A percentile compares a stretch with the other conserved stretches of the same genome.
phyloP scores from a whole-genome alignment of 75 land plant species.

The Cryptomeria japonica region DNA sequence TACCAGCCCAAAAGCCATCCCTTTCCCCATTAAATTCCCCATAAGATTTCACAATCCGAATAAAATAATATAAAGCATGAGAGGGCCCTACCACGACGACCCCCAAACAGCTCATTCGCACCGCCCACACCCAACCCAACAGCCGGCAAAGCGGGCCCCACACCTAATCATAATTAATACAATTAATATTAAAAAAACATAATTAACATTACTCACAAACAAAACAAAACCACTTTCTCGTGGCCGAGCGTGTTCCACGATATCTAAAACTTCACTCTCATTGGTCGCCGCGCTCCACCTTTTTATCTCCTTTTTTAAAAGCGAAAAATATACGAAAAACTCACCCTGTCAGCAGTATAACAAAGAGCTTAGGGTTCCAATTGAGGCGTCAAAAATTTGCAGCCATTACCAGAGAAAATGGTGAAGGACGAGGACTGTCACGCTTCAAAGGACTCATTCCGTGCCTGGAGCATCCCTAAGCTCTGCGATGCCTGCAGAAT shows the following conservation, averaged over 20 bases:
- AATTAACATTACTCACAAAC: background rate
- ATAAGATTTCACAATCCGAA: background rate
- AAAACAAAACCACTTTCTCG: background rate
- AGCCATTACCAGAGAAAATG: background rate
- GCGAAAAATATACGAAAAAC: background rate
- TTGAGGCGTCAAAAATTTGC: background rate
- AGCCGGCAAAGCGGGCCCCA: background rate
- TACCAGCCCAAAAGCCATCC: background rate
- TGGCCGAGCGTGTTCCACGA: conserved; percentile 9
- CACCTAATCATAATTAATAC: background rate
- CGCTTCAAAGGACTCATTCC: background rate
- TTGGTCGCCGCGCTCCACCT: background rate
- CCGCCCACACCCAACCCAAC: background rate
- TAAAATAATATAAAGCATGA: background rate
- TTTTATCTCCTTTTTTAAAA: background rate
- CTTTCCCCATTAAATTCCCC: conserved; percentile 7
- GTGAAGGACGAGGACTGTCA: conserved; percentile 14
- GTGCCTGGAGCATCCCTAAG: conserved; percentile 38
- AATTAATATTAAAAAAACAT: too few species aligned
- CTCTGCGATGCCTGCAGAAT: conserved; percentile 76
- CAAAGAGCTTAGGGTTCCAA: background rate
- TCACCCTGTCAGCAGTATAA: background rate
- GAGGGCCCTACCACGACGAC: background rate
- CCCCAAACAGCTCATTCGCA: background rate
- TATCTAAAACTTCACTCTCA: conserved; percentile 1